Evolutionary conservation across 139 green algal species (phyloP), one percentile per base, ranked within the genome.

Genomic region (Picochlorum costavermella): DNA sequence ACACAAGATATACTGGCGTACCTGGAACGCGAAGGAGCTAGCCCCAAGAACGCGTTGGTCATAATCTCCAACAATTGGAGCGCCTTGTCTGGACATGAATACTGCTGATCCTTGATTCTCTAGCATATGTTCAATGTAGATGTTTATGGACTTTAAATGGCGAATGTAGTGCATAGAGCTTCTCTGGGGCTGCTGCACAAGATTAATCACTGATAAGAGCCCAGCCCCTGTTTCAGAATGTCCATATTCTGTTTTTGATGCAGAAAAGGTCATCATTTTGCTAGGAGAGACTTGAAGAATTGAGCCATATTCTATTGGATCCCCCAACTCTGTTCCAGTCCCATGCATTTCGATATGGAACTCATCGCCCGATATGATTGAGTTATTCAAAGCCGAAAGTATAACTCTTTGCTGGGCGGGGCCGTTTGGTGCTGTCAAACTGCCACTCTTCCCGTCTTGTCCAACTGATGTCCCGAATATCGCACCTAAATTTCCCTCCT

Each of bases 381-480:
- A 40, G 33, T 40, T 53, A 8, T 53, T 14, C 46, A 20, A 23
- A 53, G 46, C 46, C 9, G 46, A 17, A 9, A 26, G 14, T 16
- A 61, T 26, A 5, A 61, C 28, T 46, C 12, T 13, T 29, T 61
- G 56, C 64, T 95, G 88, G 10, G 75, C 75, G 0, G 84, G 85
- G 0, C 87, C 87, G 51, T 90, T 83, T 2, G 87, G 85, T 4
- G 88, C 90, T 3, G 89, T 96, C 16, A 96, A 72, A 33, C 78
- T 77, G 53, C 75, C 88, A 30, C 79, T 89, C 30, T 84, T 79
- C 9, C 90, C 90, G 56, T 95, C 90, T 71, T 94, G 85, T 67
- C 95, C 95, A 6, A 96, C 84, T 1, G 86, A 75, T 14, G 69
- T 81, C 6, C 81, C 83, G 1, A 60, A 49, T 0, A 94, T 13